These are phyloP conservation scores for Boletellus deceptivus DNA, from an alignment of 1,284 basidiomycete species.

Conservation along the genomic window DNA sequence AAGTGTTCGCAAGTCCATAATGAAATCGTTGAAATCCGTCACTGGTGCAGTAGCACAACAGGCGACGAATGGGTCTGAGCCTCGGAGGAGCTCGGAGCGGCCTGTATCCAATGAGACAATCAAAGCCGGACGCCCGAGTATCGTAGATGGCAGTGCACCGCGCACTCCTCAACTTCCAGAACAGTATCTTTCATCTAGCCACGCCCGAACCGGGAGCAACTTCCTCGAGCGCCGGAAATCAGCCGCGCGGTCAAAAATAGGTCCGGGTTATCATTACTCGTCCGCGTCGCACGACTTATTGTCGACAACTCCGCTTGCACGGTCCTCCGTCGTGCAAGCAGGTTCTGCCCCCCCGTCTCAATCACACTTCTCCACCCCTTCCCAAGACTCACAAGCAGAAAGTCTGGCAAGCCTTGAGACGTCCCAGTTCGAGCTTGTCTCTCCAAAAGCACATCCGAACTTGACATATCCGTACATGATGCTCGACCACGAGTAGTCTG, in stretches of 20 bases:
- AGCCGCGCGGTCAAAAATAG: constrained; percentile 25
- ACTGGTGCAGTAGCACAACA: constrained; percentile 31
- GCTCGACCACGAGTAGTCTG: constrained; percentile 36
- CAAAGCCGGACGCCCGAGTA: constrained; percentile 40
- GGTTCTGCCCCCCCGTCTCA: constrained; percentile 31
- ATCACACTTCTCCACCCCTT: constrained; percentile 23
- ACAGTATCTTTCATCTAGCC: constrained; percentile 35
- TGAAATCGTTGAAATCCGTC: constrained; percentile 58
- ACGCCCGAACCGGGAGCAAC: constrained; percentile 36
- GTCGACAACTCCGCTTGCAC: constrained; percentile 7
- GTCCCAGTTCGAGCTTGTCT: constrained; percentile 27
- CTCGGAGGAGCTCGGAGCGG: constrained; percentile 33
- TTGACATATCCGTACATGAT: constrained; percentile 42
- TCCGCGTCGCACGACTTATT: constrained; percentile 33
- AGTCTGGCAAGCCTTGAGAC: constrained; percentile 29
- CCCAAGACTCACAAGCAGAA: constrained; percentile 34
- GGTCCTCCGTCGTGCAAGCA: constrained; percentile 18
- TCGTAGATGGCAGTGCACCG: constrained; percentile 41
- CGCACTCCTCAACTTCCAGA: constrained; percentile 44
- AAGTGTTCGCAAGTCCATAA: constrained; percentile 63
- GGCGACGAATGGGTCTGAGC: constrained; percentile 29
- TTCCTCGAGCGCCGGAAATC: constrained; percentile 28
- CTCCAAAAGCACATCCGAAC: constrained; percentile 23
- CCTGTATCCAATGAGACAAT: constrained; percentile 29
- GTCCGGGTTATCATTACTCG: constrained; percentile 19